A percentile compares a stretch with the other conserved stretches of the same genome.
Conservation (phyloP, 768 basidiomycete species). For the Thelephora ganbajun region DNA sequence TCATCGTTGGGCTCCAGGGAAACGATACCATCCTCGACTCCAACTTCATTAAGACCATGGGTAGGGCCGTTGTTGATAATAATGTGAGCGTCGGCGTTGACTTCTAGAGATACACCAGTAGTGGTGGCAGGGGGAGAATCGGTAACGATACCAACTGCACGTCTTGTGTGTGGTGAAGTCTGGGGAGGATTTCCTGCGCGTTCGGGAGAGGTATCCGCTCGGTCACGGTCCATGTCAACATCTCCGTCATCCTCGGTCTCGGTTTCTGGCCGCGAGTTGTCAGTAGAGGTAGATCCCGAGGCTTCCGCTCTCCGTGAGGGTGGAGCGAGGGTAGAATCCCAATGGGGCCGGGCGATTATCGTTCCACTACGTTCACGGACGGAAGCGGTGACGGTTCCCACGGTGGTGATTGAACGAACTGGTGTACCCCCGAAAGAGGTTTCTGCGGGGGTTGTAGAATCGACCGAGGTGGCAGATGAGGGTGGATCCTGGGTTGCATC, state of each 20-base stretch:
- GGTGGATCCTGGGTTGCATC: constrained; percentile 6
- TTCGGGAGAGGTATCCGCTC: constrained; percentile 16
- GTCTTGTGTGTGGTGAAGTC: constrained; percentile 18
- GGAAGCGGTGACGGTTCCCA: constrained; percentile 43
- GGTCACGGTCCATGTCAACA: constrained; percentile 36
- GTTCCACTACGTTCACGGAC: constrained; percentile 64
- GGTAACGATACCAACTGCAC: constrained; percentile 35
- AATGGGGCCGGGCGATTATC: constrained; percentile 49
- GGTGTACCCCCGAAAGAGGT: constrained; percentile 48
- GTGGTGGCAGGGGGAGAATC: constrained; percentile 18
- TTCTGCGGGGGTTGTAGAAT: constrained; percentile 50
- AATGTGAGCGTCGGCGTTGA: constrained; percentile 35
- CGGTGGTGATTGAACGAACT: constrained; percentile 42
- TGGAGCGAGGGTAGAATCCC: constrained; percentile 16
- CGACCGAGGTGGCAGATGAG: constrained; percentile 26
- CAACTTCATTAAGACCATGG: constrained; percentile 30
- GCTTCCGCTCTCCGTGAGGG: constrained; percentile 12
- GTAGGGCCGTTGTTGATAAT: constrained; percentile 36
- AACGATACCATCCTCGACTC: constrained; percentile 66
- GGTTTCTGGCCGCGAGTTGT: constrained; percentile 50
- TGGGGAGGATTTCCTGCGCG: constrained; percentile 11
- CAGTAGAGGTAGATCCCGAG: constrained; percentile 21
- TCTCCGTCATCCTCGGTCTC: constrained; percentile 75
- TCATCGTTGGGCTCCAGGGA: constrained; percentile 73
- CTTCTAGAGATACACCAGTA: constrained; percentile 21